These are phyloP conservation scores for Raphanus sativus DNA, from an alignment of 345 rosid species.

Conservation along the genomic window DNA sequence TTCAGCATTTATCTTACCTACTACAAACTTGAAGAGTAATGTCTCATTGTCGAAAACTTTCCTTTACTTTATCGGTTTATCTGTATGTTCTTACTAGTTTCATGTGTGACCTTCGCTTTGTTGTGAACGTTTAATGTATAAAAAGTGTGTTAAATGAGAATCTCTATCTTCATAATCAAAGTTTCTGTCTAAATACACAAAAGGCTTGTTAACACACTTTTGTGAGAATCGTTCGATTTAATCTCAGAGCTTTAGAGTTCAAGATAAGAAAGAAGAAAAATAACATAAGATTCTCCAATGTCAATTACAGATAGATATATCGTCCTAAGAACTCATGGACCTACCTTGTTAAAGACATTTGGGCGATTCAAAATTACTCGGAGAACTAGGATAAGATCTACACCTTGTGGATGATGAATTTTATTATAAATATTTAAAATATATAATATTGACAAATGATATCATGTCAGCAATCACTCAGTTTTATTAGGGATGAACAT, in stretches of 20 bases:
- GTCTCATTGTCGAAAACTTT: neutral
- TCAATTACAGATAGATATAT: neutral
- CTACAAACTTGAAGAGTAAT: conserved; percentile 31
- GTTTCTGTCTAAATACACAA: neutral
- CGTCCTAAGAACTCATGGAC: neutral
- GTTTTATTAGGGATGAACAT: too few species aligned
- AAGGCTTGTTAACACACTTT: conserved; percentile 2
- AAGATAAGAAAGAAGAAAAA: too few species aligned
- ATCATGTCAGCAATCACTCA: too few species aligned
- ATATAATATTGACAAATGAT: too few species aligned
- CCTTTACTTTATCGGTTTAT: neutral
- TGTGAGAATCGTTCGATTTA: neutral
- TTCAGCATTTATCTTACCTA: conserved; percentile 58
- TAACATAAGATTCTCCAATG: neutral
- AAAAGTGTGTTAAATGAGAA: conserved; percentile 1
- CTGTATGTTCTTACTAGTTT: conserved; percentile 20
- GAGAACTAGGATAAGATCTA: neutral
- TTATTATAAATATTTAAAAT: too few species aligned
- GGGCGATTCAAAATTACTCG: neutral
- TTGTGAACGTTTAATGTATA: conserved; percentile 6
- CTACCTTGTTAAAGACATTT: neutral
- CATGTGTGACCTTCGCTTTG: conserved; percentile 18
- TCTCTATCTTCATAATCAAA: neutral
- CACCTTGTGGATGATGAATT: too few species aligned
- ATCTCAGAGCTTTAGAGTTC: neutral